Percentiles rank a stretch among this genome's conserved stretches.
phyloP scores from a whole-genome alignment of 306 rosid genomes.

The Cajanus cajan region DNA sequence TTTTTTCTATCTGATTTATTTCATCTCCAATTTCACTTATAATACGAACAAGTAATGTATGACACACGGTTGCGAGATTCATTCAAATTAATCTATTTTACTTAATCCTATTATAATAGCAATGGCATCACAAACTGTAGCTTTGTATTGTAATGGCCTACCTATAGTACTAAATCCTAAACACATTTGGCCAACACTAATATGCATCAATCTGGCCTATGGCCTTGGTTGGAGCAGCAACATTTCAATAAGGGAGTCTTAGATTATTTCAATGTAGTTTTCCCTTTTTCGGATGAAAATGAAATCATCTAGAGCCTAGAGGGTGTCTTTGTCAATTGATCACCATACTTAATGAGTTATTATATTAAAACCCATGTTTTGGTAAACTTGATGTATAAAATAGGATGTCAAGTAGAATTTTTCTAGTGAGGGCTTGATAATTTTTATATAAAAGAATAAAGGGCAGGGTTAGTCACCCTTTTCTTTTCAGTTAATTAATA shows the following conservation, averaged over 20 bases:
- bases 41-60: too few species aligned
- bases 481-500: background rate
- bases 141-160: background rate
- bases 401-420: slow-evolving; percentile 47
- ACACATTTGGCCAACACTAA: background rate
- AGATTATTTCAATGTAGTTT: slow-evolving; percentile 14
- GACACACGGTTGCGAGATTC: background rate
- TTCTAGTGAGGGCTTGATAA: slow-evolving; percentile 39
- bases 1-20: too few species aligned
- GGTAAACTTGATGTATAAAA: slow-evolving; percentile 51
- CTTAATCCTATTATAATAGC: background rate
- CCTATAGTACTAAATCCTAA: background rate
- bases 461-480: slow-evolving; percentile 30
- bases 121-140: background rate
- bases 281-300: slow-evolving; percentile 4
- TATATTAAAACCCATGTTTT: slow-evolving; percentile 41
- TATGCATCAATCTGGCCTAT: too few species aligned
- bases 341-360: slow-evolving; percentile 41
- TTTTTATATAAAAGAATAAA: too few species aligned
- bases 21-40: too few species aligned
- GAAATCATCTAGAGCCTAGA: slow-evolving; percentile 23
- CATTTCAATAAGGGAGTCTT: background rate
- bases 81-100: background rate
- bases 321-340: slow-evolving; percentile 12
- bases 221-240: too few species aligned